phyloP scores from a whole-genome alignment of 768 basidiomycete species.

The Leccinum olivaceopallidum region DNA sequence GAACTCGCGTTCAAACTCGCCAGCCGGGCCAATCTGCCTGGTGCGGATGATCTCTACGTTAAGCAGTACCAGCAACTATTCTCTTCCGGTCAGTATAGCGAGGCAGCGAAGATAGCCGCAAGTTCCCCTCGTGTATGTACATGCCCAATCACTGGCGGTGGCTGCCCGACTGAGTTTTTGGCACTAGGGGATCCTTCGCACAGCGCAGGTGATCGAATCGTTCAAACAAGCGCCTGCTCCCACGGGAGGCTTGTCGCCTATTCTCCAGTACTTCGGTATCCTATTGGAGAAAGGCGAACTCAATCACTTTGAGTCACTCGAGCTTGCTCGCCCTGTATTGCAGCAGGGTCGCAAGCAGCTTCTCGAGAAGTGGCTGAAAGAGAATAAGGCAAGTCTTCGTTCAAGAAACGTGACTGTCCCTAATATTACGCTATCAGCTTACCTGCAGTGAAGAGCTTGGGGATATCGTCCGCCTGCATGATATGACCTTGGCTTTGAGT shows the following conservation, averaged over 20 bases:
- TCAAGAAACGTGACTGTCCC: constrained; percentile 8
- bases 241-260: constrained; percentile 89
- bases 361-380: constrained; percentile 98
- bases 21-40: constrained; percentile 92
- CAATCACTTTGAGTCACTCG: constrained; percentile 93
- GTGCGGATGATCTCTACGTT: constrained; percentile 95
- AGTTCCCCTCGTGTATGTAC: constrained; percentile 84
- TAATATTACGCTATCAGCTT: constrained; percentile 51
- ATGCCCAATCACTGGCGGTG: background rate
- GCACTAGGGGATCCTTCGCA: constrained; percentile 86
- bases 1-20: constrained; percentile 98
- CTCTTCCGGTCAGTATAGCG: constrained; percentile 82
- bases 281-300: constrained; percentile 98
- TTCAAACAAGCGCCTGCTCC: constrained; percentile 96
- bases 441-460: constrained; percentile 99
- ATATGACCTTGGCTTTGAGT: constrained; percentile 96
- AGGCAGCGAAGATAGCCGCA: constrained; percentile 97
- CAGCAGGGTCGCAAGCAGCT: constrained; percentile 96
- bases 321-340: constrained; percentile 93
- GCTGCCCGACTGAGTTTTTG: constrained; percentile 6
- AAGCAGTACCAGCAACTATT: constrained; percentile 94
- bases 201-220: constrained; percentile 91
- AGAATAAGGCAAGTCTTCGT: constrained; percentile 77
- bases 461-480: constrained; percentile 91
- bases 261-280: constrained; percentile 98